Percentiles rank a stretch among this genome's conserved stretches.
Conservation (phyloP, 2,329 filamentous ascomycete genomes). For the Sporothrix brasiliensis region DNA sequence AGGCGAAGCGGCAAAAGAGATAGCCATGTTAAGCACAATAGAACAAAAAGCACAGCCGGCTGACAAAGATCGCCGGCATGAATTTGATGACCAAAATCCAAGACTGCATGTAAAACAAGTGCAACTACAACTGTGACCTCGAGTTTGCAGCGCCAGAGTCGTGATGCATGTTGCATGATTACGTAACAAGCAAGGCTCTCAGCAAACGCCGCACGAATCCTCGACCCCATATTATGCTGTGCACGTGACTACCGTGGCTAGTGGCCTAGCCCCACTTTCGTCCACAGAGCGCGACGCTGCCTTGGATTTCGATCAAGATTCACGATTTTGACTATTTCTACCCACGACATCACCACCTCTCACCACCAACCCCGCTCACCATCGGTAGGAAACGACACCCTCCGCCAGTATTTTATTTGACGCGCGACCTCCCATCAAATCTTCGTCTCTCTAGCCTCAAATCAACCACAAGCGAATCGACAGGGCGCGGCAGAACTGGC, state of each 20-base stretch:
- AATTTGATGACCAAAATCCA: slow-evolving; percentile 11
- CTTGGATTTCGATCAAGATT: slow-evolving; percentile 1
- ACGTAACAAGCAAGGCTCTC: not conserved
- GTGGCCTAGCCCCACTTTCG: slow-evolving; percentile 12
- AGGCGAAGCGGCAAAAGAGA: slow-evolving; percentile 28
- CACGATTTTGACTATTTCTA: slow-evolving; percentile 19
- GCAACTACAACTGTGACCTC: too few relatives aligned
- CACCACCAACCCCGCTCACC: not conserved
- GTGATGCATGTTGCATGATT: not conserved
- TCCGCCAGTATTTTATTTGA: not conserved
- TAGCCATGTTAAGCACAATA: not conserved
- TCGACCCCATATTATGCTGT: not conserved
- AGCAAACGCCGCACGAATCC: too few relatives aligned
- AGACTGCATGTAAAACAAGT: not conserved
- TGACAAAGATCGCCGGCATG: slow-evolving; percentile 20
- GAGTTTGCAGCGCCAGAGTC: not conserved
- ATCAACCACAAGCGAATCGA: not conserved
- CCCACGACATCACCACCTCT: not conserved
- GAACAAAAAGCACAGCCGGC: slow-evolving; percentile 19
- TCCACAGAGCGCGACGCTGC: slow-evolving; percentile 5
- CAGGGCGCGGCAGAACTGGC: not conserved
- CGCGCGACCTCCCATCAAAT: not conserved
- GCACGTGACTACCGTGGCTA: not conserved
- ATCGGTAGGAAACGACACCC: not conserved
- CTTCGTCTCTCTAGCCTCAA: too few relatives aligned